Evolutionary conservation across 139 green algal genomes (phyloP), one percentile per base, ranked within the genome.

Genomic region (Closterium sp.): DNA sequence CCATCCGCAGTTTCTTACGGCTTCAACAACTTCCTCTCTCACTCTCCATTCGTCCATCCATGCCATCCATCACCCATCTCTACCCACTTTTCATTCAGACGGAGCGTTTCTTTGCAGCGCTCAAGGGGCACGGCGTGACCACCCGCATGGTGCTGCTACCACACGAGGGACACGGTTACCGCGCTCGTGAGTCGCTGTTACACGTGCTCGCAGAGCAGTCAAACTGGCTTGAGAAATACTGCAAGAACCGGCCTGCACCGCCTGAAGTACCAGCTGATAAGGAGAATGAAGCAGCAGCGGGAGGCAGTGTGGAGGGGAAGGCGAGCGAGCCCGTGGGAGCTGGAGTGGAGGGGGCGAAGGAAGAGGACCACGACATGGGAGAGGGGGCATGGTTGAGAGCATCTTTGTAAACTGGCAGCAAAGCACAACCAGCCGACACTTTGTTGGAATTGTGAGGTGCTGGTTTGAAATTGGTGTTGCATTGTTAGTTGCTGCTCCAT

Each of bases 91-190:
- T 19, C 55, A 76, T 19, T 84, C 93, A 99, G 95, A 96, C 91
- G 33, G 98, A 99, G 94, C 95, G 98, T 34, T 97, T 99, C 87
- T 99, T 97, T 93, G 94, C 95, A 4, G 94, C 93, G 25, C 86
- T 96, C 25, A 96, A 95, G 94, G 94, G 93, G 32, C 97, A 99
- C 92, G 97, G 98, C 25, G 96, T 91, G 5, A 89, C 94, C 25
- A 94, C 88, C 25, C 95, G 96, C 30, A 93, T 99, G 33, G 98
- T 99, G 86, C 83, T 99, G 43, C 95, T 99, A 91, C 98, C 98
- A 19, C 95, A 98, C 92, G 98, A 99, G 95, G 95, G 93, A 25
- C 98, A 99, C 91, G 92, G 92, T 25, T 94, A 94, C 92, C 84
- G 90, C 28, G 92, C 84, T 4, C 90, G 92, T 12, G 92, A 94